phyloP scores from a whole-genome alignment of 1,284 basidiomycete species.

The Phellinidium pouzarii region DNA sequence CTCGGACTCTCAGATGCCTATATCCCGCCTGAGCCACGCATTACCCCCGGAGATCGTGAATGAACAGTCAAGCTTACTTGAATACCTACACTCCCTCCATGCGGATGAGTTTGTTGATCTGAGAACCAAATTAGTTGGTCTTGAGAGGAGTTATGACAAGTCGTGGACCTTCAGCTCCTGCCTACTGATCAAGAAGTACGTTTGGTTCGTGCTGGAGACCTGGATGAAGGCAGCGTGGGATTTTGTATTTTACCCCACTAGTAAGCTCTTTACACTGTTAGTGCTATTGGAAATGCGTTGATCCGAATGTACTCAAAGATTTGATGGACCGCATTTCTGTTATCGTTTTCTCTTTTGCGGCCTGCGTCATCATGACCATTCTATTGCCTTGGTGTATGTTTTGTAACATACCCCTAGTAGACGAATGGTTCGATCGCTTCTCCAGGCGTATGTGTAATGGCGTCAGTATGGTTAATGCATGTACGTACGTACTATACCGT shows the following conservation, averaged over 20 bases:
- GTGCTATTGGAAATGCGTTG: not conserved
- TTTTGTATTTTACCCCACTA: slow-evolving; percentile 20
- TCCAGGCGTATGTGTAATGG: slow-evolving; percentile 19
- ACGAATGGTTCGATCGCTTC: slow-evolving; percentile 16
- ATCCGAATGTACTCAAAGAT: slow-evolving; percentile 6
- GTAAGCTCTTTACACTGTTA: slow-evolving; percentile 15
- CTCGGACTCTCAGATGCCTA: not conserved
- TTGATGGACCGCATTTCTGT: slow-evolving; percentile 20
- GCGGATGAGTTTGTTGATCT: slow-evolving; percentile 24
- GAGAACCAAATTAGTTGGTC: slow-evolving; percentile 12
- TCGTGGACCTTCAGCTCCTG: slow-evolving; percentile 19
- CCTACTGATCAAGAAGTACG: slow-evolving; percentile 18
- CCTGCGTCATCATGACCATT: slow-evolving; percentile 21
- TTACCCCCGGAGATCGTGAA: not conserved
- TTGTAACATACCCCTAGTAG: slow-evolving; percentile 18
- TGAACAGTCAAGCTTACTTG: slow-evolving; percentile 4
- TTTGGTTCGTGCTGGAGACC: slow-evolving; percentile 19
- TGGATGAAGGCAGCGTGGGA: slow-evolving; percentile 22
- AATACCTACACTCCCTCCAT: slow-evolving; percentile 20
- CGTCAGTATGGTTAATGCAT: slow-evolving; percentile 23
- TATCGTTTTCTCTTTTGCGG: slow-evolving; percentile 19
- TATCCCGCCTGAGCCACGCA: not conserved
- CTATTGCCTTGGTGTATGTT: slow-evolving; percentile 22
- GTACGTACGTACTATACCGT: slow-evolving; percentile 13
- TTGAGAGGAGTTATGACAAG: slow-evolving; percentile 14